Evolutionary conservation across 352 stramenopile species (phyloP), one percentile per base, ranked within the genome.

Genomic region (Pythium brassicae): DNA sequence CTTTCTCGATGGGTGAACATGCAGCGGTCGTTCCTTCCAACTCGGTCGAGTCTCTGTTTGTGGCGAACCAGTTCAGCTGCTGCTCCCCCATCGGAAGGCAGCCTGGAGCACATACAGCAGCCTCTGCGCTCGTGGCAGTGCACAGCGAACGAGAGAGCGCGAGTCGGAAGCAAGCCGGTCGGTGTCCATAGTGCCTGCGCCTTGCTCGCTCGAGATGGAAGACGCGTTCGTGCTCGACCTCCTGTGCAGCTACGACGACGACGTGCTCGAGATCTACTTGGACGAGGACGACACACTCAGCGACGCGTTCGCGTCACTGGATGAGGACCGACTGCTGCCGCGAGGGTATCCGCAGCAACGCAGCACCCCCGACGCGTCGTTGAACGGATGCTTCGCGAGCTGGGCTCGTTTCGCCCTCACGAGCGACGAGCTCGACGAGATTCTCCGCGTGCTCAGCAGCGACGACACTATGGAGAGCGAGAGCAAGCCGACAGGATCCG

Each of bases 231-330:
- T 75, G 14, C 60, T 34, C 34, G 57, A 40, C 34, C 66, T 73
- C 26, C 39, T 79, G 34, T 34, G 44, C 42, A 51, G 53, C 27
- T 73, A 58, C 48, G 60, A 75, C 32, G 45, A 44, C 19, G 61
- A 68, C 25, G 51, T 75, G 43, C 48, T 75, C 2, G 65, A 79
- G 48, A 59, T 79, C 32, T 58, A 79, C 26, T 26, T 79, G 37
- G 59, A 71, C 20, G 53, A 51, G 7, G 62, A 72, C 29, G 32
- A 48, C 25, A 3, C 26, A 6, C 23, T 34, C 4, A 26, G 48
- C 29, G 10, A 11, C 14, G 37, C 26, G 32, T 37, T 37, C 32
- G 32, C 32, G 14, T 7, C 32, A 9, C 32, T 37, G 32, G 32
- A 37, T 11, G 32, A 37, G 14, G 32, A 37, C 32, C 32, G 32